Conservation (phyloP, 345 rosid species). For the Clausena lansium region DNA sequence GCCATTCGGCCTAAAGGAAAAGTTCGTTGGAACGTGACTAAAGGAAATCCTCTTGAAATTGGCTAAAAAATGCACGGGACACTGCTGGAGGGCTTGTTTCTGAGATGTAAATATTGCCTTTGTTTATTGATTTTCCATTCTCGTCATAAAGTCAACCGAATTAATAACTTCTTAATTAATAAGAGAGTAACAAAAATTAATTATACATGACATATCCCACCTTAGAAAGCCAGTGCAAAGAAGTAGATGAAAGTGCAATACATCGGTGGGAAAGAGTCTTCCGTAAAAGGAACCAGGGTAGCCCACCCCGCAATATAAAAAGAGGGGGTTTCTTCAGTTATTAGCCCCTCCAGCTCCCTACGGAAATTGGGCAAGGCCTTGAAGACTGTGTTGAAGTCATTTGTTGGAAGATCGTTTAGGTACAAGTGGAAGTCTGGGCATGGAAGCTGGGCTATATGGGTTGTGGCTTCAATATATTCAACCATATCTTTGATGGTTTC, state of each 20-base stretch:
- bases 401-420: constrained; percentile 54
- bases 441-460: constrained; percentile 9
- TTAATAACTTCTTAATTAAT: too few species aligned
- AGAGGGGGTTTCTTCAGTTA: constrained; percentile 20
- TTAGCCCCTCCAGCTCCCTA: constrained; percentile 12
- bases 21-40: constrained; percentile 33
- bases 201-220: constrained; percentile 20
- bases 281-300: constrained; percentile 83
- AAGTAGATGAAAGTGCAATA: constrained; percentile 73
- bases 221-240: constrained; percentile 92
- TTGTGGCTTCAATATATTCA: constrained; percentile 28
- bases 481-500: constrained; percentile 37
- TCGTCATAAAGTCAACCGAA: constrained; percentile 41
- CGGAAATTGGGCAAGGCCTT: constrained; percentile 43
- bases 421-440: constrained; percentile 30
- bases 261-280: constrained; percentile 60
- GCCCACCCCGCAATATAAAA: constrained; percentile 37
- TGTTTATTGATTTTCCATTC: constrained; percentile 65
- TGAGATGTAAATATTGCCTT: constrained; percentile 62
- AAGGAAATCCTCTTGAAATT: constrained; percentile 78
- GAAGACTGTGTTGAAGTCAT: constrained; percentile 54
- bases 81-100: constrained; percentile 58
- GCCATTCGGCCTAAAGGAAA: constrained; percentile 59
- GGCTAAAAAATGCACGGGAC: constrained; percentile 58
- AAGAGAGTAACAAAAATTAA: too few species aligned